Percentiles rank a stretch among this genome's conserved stretches.
These are phyloP conservation scores for Oehlia diaphana DNA, from an alignment of 192 early-diverging fungal genomes.

Conservation along the genomic window DNA sequence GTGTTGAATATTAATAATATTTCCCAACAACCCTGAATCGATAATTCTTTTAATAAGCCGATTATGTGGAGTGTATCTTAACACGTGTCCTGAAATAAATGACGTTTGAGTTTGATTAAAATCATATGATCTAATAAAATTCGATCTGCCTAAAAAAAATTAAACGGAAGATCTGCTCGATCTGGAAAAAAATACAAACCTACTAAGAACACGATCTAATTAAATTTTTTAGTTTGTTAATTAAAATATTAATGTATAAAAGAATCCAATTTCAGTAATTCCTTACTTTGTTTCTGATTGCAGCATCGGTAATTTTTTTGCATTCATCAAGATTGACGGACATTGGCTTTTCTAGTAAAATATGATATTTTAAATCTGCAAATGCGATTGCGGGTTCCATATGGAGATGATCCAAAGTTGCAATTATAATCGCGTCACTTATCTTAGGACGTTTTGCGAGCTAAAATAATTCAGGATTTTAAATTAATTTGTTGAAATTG, in stretches of 20 bases:
- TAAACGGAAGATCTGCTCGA: no score
- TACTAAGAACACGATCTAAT: conserved; percentile 15
- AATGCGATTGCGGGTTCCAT: conserved; percentile 50
- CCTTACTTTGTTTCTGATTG: conserved; percentile 41
- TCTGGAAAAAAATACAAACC: background rate
- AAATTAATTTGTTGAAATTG: conserved; percentile 12
- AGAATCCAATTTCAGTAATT: conserved; percentile 30
- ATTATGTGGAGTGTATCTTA: conserved; percentile 63
- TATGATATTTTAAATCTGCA: conserved; percentile 55
- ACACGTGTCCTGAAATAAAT: conserved; percentile 45
- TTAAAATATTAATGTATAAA: conserved; percentile 25
- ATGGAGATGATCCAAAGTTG: conserved; percentile 53
- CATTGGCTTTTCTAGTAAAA: conserved; percentile 73
- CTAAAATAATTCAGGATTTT: conserved; percentile 12
- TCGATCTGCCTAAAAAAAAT: no score
- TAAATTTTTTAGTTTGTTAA: conserved; percentile 23
- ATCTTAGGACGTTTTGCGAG: conserved; percentile 43
- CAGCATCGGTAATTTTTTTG: conserved; percentile 46
- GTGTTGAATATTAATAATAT: conserved; percentile 64
- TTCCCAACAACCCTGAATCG: conserved; percentile 52
- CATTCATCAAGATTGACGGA: conserved; percentile 53
- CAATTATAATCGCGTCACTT: conserved; percentile 51
- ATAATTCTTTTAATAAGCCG: conserved; percentile 54
- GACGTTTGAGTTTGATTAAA: background rate
- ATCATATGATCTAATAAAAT: no score